A percentile compares a stretch with the other conserved stretches of the same genome.
These are phyloP conservation scores for Candida namnaoensis DNA, from an alignment of 805 yeast genomes.

Conservation along the genomic window DNA sequence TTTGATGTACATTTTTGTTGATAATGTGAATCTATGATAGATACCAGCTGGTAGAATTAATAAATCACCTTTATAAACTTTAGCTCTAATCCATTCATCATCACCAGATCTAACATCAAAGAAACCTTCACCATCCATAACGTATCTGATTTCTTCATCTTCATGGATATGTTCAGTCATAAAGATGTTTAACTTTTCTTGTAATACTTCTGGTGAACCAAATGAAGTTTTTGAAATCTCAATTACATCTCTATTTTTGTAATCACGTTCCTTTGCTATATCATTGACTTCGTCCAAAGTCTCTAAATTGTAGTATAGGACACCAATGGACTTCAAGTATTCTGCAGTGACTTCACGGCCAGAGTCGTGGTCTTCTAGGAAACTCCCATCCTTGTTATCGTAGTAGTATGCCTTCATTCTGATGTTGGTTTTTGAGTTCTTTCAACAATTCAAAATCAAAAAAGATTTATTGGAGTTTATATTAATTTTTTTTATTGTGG, in stretches of 20 bases:
- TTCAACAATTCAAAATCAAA: no score
- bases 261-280: conserved; percentile 61
- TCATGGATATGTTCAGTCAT: conserved; percentile 88
- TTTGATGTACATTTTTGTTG: conserved; percentile 50
- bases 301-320: conserved; percentile 47
- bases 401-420: conserved; percentile 47
- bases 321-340: conserved; percentile 54
- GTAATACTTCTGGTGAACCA: conserved; percentile 55
- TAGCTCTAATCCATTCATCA: conserved; percentile 70
- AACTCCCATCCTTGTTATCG: conserved; percentile 52
- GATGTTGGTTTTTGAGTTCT: no score
- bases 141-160: conserved; percentile 93
- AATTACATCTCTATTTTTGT: conserved; percentile 75
- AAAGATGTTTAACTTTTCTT: conserved; percentile 58
- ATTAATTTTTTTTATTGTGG: no score
- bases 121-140: conserved; percentile 83
- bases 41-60: conserved; percentile 85
- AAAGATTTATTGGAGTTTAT: no score
- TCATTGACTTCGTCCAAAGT: conserved; percentile 46
- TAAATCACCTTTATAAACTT: conserved; percentile 53
- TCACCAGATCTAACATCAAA: conserved; percentile 72
- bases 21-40: conserved; percentile 85
- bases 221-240: conserved; percentile 51
- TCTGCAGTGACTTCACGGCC: conserved; percentile 48
- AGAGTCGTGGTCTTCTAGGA: conserved; percentile 64